Conservation (phyloP, 2,329 filamentous ascomycete genomes). For the Hortaea werneckii region DNA sequence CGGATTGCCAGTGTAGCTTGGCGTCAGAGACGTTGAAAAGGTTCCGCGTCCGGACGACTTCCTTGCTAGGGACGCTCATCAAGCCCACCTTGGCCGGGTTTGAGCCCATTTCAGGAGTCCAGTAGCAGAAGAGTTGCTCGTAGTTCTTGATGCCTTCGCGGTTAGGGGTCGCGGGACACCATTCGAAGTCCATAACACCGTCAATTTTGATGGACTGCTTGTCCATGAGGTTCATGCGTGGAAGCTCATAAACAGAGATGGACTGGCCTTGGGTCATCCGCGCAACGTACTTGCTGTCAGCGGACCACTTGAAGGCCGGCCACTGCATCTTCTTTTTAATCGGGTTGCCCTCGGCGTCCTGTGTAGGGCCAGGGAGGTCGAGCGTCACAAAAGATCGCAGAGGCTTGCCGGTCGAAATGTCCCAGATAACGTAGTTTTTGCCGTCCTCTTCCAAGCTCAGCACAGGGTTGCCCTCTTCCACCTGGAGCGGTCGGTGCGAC, state of each 20-base stretch:
- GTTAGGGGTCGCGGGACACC: slow-evolving; percentile 74
- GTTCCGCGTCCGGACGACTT: slow-evolving; percentile 88
- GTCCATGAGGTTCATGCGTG: slow-evolving; percentile 79
- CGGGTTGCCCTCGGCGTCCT: slow-evolving; percentile 52
- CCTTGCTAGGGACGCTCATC: slow-evolving; percentile 92
- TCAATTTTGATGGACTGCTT: slow-evolving; percentile 94
- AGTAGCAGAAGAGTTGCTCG: slow-evolving; percentile 96
- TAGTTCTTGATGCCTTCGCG: slow-evolving; percentile 82
- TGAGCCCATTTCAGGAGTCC: slow-evolving; percentile 96
- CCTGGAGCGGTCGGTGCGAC: slow-evolving; percentile 87
- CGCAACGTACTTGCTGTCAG: slow-evolving; percentile 94
- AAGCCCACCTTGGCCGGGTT: slow-evolving; percentile 94
- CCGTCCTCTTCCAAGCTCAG: slow-evolving; percentile 76
- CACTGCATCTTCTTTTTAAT: slow-evolving; percentile 90
- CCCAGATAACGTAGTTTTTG: slow-evolving; percentile 99
- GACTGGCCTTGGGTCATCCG: slow-evolving; percentile 78
- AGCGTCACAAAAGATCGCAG: slow-evolving; percentile 89
- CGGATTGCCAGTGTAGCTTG: slow-evolving; percentile 98
- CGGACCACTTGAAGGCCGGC: slow-evolving; percentile 99
- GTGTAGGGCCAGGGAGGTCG: slow-evolving; percentile 57
- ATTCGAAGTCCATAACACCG: slow-evolving; percentile 94
- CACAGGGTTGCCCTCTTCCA: slow-evolving; percentile 80
- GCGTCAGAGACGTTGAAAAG: slow-evolving; percentile 96
- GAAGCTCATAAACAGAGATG: slow-evolving; percentile 84
- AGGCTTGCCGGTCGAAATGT: slow-evolving; percentile 78